phyloP scores from a whole-genome alignment of 345 rosid species.

The Lumnitzera littorea region DNA sequence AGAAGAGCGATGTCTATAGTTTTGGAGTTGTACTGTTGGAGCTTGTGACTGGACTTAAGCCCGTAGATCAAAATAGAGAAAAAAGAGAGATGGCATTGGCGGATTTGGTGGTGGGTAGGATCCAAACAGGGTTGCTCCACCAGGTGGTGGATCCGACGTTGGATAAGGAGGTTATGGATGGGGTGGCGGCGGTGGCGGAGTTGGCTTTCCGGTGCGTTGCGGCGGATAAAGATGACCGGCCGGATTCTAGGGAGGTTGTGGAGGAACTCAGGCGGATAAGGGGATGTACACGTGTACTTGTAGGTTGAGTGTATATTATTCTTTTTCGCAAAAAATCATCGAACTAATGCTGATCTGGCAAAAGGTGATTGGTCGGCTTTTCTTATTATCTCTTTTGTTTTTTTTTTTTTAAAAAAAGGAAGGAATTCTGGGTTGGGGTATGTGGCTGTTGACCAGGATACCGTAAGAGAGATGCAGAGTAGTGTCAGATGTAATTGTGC shows the following conservation, averaged over 20 bases:
- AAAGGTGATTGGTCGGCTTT: background rate
- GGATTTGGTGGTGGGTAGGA: slow-evolving; percentile 72
- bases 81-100: slow-evolving; percentile 80
- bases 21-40: slow-evolving; percentile 82
- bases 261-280: slow-evolving; percentile 63
- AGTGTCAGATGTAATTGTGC: background rate
- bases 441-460: too few species aligned
- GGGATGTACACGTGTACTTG: slow-evolving; percentile 25
- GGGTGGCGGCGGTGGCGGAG: slow-evolving; percentile 74
- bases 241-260: slow-evolving; percentile 70
- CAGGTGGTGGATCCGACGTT: slow-evolving; percentile 64
- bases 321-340: too few species aligned
- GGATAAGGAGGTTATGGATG: slow-evolving; percentile 34
- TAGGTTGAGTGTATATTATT: background rate
- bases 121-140: slow-evolving; percentile 62
- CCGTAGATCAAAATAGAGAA: slow-evolving; percentile 79
- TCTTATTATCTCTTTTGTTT: too few species aligned
- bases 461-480: too few species aligned
- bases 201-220: slow-evolving; percentile 90
- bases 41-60: slow-evolving; percentile 71
- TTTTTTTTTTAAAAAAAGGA: too few species aligned
- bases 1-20: slow-evolving; percentile 86
- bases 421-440: too few species aligned
- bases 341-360: slow-evolving; percentile 18
- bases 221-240: slow-evolving; percentile 86